Conservation (phyloP, 768 basidiomycete genomes). For the Paxillus ammoniavirescens region DNA sequence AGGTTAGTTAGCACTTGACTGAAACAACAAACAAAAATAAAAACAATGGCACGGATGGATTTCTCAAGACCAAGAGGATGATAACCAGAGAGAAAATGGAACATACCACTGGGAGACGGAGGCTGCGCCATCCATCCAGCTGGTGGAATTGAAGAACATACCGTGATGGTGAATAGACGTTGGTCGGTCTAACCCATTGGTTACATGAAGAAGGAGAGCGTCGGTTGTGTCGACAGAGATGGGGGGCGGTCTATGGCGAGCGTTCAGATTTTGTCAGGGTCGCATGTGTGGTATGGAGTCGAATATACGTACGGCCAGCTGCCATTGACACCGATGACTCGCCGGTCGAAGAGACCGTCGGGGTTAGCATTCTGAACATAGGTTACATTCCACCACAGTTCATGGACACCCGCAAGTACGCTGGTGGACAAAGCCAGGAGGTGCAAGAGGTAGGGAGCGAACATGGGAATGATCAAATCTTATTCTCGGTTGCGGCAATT, state of each 20-base stretch:
- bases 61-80: no score
- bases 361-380: slow-evolving; percentile 80
- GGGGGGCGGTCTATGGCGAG: slow-evolving; percentile 66
- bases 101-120: slow-evolving; percentile 81
- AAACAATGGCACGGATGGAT: neutral
- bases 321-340: slow-evolving; percentile 85
- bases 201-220: slow-evolving; percentile 72
- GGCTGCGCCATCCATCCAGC: slow-evolving; percentile 88
- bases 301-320: slow-evolving; percentile 81
- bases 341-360: slow-evolving; percentile 73
- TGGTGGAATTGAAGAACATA: slow-evolving; percentile 87
- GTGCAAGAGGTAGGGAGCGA: neutral
- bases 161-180: slow-evolving; percentile 90
- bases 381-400: slow-evolving; percentile 90
- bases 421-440: slow-evolving; percentile 29
- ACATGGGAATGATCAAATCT: slow-evolving; percentile 1
- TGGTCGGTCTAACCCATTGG: slow-evolving; percentile 65
- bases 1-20: neutral
- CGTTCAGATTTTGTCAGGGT: neutral
- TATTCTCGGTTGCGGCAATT: neutral
- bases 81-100: neutral
- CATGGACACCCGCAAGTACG: slow-evolving; percentile 63
- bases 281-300: neutral
- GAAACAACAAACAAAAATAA: neutral
- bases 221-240: slow-evolving; percentile 72